Evolutionary conservation across 768 basidiomycete genomes (phyloP), one percentile per base, ranked within the genome.

Genomic region (Symmetrospora coprosmae): DNA sequence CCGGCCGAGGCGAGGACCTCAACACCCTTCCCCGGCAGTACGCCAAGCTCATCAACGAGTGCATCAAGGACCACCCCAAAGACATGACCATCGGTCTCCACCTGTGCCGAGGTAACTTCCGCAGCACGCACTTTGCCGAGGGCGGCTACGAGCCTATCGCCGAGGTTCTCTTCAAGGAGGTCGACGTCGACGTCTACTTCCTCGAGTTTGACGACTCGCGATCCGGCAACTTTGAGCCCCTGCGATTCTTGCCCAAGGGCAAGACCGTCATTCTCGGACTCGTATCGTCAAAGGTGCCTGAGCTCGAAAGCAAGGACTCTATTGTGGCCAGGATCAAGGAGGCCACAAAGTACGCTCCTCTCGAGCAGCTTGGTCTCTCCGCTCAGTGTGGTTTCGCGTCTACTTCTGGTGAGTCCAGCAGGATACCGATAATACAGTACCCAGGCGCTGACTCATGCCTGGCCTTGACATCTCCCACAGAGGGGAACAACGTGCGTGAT

Each of bases 251-350:
- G 19, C 66, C 64, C 16, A 58, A 58, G 51, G 66, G 59, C 23
- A 55, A 59, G 39, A 69, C 66, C 53, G 56, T 59, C 14, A 68
- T 70, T 5, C 47, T 70, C 21, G 69, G 69, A 43, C 43, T 69
- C 37, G 60, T 70, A 9, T 66, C 63, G 9, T 64, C 64, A 51
- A 69, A 69, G 68, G 49, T 58, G 9, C 62, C 64, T 3, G 43
- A 56, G 41, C 60, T 69, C n/a, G 68, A 69, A 60, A 50, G 64
- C 63, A 68, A 69, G 67, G 50, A 62, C 17, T 47, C 45, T 19
- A 62, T 69, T 28, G 61, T 68, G 13, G 64, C 62, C 17, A 56
- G 65, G 27, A 66, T 69, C 27, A 46, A 62, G 31, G 64, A 65
- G 35, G 68, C 68, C 1, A 64, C 66, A 25, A 63, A 64, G 49